Evolutionary conservation across 2,329 filamentous ascomycete species (phyloP).

Genomic region (Pseudogymnoascus destructans): DNA sequence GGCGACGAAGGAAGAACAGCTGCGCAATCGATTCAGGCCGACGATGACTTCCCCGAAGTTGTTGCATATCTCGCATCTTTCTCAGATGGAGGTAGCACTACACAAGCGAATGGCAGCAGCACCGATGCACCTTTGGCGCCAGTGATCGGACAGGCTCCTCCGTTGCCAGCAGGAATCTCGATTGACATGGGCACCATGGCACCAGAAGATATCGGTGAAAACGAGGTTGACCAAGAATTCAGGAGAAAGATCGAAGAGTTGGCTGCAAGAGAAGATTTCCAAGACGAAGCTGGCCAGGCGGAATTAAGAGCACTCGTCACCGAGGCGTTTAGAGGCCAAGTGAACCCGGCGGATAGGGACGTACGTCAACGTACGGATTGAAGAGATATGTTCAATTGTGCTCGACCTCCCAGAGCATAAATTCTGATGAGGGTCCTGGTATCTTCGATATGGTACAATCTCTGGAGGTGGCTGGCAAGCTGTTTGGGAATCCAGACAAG

Average conservation of each 20-base stretch:
- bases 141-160: constrained; percentile 33
- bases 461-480: constrained; percentile 31
- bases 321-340: constrained; percentile 62
- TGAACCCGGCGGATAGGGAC: constrained; percentile 44
- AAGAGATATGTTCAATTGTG: constrained; percentile 18
- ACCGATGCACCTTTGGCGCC: constrained; percentile 5
- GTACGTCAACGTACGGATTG: constrained; percentile 49
- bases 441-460: constrained; percentile 44
- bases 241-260: constrained; percentile 78
- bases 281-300: constrained; percentile 65
- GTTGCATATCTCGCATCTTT: constrained; percentile 43
- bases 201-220: constrained; percentile 45
- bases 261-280: constrained; percentile 70
- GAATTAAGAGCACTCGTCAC: constrained; percentile 67
- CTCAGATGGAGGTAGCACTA: constrained; percentile 25
- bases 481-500: constrained; percentile 38
- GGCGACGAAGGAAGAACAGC: constrained; percentile 72
- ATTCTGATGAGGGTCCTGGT: constrained; percentile 37
- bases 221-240: constrained; percentile 70
- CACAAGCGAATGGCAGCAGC: constrained; percentile 20
- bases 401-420: constrained; percentile 45
- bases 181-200: constrained; percentile 67
- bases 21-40: constrained; percentile 62
- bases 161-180: constrained; percentile 61
- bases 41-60: constrained; percentile 66